Evolutionary conservation across 2,329 filamentous ascomycete genomes (phyloP).

Genomic region (Claviceps lovelessii): DNA sequence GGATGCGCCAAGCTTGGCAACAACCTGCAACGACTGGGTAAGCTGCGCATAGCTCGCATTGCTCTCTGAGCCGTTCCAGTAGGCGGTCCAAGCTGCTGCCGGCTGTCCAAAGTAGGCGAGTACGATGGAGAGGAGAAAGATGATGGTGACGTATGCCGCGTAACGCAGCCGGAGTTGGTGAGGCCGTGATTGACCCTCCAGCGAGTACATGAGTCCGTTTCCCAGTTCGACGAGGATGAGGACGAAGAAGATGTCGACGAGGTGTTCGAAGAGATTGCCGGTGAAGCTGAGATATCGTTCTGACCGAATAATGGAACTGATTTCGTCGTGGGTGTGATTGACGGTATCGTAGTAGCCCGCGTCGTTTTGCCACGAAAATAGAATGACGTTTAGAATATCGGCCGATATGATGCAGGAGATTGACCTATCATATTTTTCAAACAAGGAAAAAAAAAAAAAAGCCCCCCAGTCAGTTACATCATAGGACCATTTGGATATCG

Average conservation of each 20-base stretch:
- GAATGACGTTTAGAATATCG: slow-evolving; percentile 4
- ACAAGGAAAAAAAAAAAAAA: too few species aligned
- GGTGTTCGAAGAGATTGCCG: slow-evolving; percentile 6
- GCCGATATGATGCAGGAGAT: slow-evolving; percentile 5
- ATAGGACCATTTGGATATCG: neutral
- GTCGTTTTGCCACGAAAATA: slow-evolving; percentile 6
- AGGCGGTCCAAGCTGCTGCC: slow-evolving; percentile 4
- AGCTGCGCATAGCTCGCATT: slow-evolving; percentile 6
- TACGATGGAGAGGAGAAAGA: neutral
- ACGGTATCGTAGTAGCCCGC: slow-evolving; percentile 4
- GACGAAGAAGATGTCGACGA: slow-evolving; percentile 3
- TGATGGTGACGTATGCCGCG: neutral
- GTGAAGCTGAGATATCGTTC: slow-evolving; percentile 6
- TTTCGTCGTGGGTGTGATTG: slow-evolving; percentile 5
- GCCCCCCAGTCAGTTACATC: neutral
- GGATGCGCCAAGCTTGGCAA: slow-evolving; percentile 4
- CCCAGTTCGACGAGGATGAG: slow-evolving; percentile 4
- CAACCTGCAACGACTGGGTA: slow-evolving; percentile 4
- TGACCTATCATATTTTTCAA: too few species aligned
- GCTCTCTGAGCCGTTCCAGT: slow-evolving; percentile 5
- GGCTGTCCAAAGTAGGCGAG: slow-evolving; percentile 6
- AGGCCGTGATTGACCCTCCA: neutral
- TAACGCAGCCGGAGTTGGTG: slow-evolving; percentile 4
- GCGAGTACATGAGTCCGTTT: slow-evolving; percentile 4
- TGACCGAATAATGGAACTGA: slow-evolving; percentile 3